These are phyloP conservation scores for Micractinium conductrix DNA, from an alignment of 139 green algal genomes.

Conservation along the genomic window DNA sequence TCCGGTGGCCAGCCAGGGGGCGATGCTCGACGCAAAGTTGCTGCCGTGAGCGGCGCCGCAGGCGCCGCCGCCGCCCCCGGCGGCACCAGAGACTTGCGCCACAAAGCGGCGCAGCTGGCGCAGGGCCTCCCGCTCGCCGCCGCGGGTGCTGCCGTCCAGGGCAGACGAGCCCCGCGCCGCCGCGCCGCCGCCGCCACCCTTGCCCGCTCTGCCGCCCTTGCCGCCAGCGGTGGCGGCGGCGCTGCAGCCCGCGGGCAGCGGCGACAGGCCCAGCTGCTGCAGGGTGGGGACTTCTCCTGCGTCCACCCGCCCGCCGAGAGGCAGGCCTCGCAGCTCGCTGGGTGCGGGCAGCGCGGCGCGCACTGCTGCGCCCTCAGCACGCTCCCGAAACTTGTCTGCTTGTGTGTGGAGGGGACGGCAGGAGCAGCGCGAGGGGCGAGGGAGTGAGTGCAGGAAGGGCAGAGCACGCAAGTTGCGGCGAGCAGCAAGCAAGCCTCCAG, in stretches of 20 bases:
- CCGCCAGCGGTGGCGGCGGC: not conserved
- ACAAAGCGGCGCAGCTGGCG: slow-evolving; percentile 67
- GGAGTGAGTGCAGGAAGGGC: too few species aligned
- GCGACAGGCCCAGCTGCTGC: slow-evolving; percentile 64
- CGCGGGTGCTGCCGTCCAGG: slow-evolving; percentile 21
- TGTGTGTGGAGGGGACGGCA: too few species aligned
- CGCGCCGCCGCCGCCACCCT: too few species aligned
- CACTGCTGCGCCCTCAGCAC: slow-evolving; percentile 28
- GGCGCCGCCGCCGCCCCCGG: not conserved
- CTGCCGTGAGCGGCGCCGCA: slow-evolving; percentile 15
- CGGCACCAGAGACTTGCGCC: not conserved
- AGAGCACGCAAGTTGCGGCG: too few species aligned
- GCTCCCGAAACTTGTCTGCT: slow-evolving; percentile 56
- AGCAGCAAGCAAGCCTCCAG: not conserved
- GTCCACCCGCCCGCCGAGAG: slow-evolving; percentile 43
- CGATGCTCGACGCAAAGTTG: slow-evolving; percentile 79
- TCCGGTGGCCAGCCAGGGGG: slow-evolving; percentile 82
- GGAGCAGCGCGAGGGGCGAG: too few species aligned
- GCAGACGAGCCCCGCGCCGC: not conserved
- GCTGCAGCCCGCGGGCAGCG: slow-evolving; percentile 2
- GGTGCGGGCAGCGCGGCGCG: slow-evolving; percentile 44
- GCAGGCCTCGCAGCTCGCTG: slow-evolving; percentile 55
- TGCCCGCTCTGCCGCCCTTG: not conserved
- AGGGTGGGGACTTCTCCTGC: slow-evolving; percentile 69
- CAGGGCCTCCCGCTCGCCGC: slow-evolving; percentile 82